These are phyloP conservation scores for Diaporthe helianthi DNA, from an alignment of 2,329 filamentous ascomycete genomes.

Conservation along the genomic window DNA sequence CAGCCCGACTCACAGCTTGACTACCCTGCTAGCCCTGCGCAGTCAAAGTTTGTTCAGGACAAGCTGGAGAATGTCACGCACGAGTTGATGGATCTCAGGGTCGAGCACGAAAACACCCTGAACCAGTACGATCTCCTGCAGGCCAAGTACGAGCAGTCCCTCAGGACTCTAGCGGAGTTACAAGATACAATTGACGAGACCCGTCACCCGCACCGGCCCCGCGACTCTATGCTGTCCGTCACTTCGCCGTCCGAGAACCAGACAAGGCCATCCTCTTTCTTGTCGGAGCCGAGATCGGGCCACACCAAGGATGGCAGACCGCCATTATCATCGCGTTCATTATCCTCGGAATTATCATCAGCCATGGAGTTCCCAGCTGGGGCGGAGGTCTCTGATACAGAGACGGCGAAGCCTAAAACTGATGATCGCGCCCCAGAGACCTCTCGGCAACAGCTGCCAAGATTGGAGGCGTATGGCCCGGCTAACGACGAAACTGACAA, in stretches of 20 bases:
- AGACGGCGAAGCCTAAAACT: constrained; percentile 55
- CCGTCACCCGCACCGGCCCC: constrained; percentile 63
- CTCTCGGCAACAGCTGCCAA: constrained; percentile 5
- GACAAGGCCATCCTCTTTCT: constrained; percentile 79
- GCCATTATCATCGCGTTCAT: constrained; percentile 83
- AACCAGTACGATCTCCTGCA: constrained; percentile 83
- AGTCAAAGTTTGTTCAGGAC: constrained; percentile 86
- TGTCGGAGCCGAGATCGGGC: constrained; percentile 77
- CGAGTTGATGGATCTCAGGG: constrained; percentile 87
- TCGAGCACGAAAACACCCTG: constrained; percentile 86
- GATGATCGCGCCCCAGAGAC: constrained; percentile 22
- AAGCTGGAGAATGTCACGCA: constrained; percentile 92
- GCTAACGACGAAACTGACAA: constrained; percentile 50
- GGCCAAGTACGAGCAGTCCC: constrained; percentile 87
- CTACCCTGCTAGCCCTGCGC: constrained; percentile 72
- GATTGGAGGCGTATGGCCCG: constrained; percentile 8
- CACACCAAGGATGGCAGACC: constrained; percentile 72
- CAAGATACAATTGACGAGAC: constrained; percentile 86
- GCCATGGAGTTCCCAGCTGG: constrained; percentile 77
- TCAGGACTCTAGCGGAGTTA: constrained; percentile 81
- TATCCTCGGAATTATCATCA: constrained; percentile 93
- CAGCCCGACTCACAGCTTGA: constrained; percentile 41
- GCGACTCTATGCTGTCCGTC: constrained; percentile 64
- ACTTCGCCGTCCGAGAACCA: constrained; percentile 56
- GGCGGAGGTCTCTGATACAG: constrained; percentile 67